Evolutionary conservation across 352 stramenopile genomes (phyloP), one percentile per base, ranked within the genome.

Genomic region (Pythium oligandrum): DNA sequence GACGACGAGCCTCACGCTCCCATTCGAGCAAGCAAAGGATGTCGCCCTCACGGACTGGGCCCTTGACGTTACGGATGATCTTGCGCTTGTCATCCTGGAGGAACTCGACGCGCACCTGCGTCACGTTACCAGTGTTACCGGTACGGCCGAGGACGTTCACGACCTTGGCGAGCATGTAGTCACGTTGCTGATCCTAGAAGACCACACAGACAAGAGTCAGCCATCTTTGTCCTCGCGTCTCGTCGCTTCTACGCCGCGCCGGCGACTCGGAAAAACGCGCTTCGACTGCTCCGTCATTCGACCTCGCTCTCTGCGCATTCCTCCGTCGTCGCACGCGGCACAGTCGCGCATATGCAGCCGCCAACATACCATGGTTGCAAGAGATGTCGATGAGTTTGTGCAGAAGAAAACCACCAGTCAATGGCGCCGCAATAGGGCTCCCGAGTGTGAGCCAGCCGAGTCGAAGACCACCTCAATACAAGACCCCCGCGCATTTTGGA

Each of bases 21-120:
- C 97, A 99, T 78, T 99, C 97, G 52, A 99, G 78, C 63, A 99
- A 84, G 85, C 91, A 99, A 48, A 99, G 75, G 71, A 99, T 99
- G 81, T 99, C 97, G 58, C 96, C 96, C 76, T 99, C 95, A 65
- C 95, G 90, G 52, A 99, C 96, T 50, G 96, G 96, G 74, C 97
- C 97, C 89, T 99, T 99, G 66, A 99, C 97, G 82, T 99, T 99
- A 67, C 97, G 90, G 68, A 99, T 98, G 82, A 99, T 99, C 69
- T 94, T 98, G 78, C 97, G 95, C 71, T 96, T 97, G 76, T 98
- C 88, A 68, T 98, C 94, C 78, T 99, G 95, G 66, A 99, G 90
- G 82, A 99, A 99, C 82, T 99, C 96, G 56, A 99, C 97, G 74
- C 97, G 95, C 48, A 98, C 90, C 73, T 99, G 97, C 64, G 97